Conservation (phyloP, 345 rosid genomes). For the Eucalyptus victrix region DNA sequence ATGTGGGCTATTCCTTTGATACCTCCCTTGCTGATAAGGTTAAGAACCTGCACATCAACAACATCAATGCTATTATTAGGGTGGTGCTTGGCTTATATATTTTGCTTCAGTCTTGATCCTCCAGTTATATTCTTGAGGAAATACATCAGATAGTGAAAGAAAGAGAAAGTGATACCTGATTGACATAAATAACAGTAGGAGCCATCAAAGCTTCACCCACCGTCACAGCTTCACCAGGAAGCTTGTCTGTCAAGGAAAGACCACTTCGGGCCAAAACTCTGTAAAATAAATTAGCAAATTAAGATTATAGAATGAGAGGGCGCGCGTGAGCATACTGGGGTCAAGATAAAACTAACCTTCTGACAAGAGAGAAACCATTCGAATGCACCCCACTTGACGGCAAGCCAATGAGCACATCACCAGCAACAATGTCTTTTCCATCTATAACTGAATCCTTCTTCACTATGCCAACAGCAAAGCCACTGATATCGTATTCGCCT, state of each 20-base stretch:
- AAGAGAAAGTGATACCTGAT: slow-evolving; percentile 36
- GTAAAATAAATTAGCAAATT: background rate
- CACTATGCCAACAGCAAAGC: slow-evolving; percentile 88
- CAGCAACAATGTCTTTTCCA: slow-evolving; percentile 59
- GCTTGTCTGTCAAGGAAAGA: slow-evolving; percentile 47
- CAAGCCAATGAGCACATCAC: background rate
- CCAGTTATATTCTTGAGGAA: background rate
- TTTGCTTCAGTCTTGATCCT: background rate
- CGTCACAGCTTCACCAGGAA: slow-evolving; percentile 52
- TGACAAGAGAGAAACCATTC: slow-evolving; percentile 70
- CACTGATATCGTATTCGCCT: slow-evolving; percentile 88
- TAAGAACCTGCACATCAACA: slow-evolving; percentile 44
- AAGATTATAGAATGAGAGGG: background rate
- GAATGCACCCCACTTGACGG: slow-evolving; percentile 85
- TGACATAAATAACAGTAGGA: slow-evolving; percentile 82
- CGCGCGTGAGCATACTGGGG: background rate
- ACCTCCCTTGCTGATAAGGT: slow-evolving; percentile 68
- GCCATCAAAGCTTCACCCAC: slow-evolving; percentile 91
- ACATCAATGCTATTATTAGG: background rate
- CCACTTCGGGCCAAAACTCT: slow-evolving; percentile 69
- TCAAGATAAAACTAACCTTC: background rate
- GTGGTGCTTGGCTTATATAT: background rate
- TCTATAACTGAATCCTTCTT: slow-evolving; percentile 71
- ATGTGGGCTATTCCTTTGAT: slow-evolving; percentile 90
- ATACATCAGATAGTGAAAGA: background rate